Evolutionary conservation across 2,329 filamentous ascomycete species (phyloP).

Genomic region (Tolypocladium sp.): DNA sequence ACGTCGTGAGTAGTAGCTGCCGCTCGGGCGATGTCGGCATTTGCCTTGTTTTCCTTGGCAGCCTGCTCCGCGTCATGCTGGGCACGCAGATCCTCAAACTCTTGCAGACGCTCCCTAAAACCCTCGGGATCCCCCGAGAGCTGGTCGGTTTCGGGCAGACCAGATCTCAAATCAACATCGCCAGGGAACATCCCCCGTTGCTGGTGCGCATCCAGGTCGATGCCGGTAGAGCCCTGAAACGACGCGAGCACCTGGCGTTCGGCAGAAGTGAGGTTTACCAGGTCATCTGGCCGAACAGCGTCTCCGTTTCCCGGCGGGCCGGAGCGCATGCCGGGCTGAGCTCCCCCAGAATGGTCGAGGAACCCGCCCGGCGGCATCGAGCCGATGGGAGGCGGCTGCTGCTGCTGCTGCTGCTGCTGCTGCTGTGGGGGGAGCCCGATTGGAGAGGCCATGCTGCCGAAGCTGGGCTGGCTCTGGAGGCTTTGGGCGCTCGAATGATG

Average conservation of each 20-base stretch:
- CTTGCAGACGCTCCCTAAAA: slow-evolving; percentile 63
- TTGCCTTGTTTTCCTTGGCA: not conserved
- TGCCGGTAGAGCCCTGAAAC: slow-evolving; percentile 11
- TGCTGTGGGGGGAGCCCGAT: slow-evolving; percentile 44
- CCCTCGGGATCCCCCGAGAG: slow-evolving; percentile 47
- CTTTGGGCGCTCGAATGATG: slow-evolving; percentile 95
- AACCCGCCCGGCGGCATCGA: slow-evolving; percentile 58
- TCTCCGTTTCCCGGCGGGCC: slow-evolving; percentile 29
- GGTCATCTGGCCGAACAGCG: slow-evolving; percentile 61
- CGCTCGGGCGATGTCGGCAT: not conserved
- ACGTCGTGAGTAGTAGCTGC: not conserved
- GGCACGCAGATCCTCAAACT: slow-evolving; percentile 74
- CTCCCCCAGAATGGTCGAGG: slow-evolving; percentile 49
- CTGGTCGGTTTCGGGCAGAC: slow-evolving; percentile 40
- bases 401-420: slow-evolving; percentile 21
- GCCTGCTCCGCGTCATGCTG: slow-evolving; percentile 53
- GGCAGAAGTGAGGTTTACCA: slow-evolving; percentile 51
- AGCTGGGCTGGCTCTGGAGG: slow-evolving; percentile 93
- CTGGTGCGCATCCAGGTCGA: slow-evolving; percentile 1
- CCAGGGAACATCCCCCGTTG: slow-evolving; percentile 24
- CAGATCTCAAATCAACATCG: slow-evolving; percentile 28
- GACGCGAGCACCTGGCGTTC: slow-evolving; percentile 45
- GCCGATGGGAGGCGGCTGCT: slow-evolving; percentile 19
- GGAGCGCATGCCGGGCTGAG: slow-evolving; percentile 13
- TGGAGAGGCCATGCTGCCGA: slow-evolving; percentile 88